Percentiles rank a stretch among this genome's conserved stretches.
These are phyloP conservation scores for Sanguinoderma infundibulare DNA, from an alignment of 1,284 basidiomycete genomes.

Conservation along the genomic window DNA sequence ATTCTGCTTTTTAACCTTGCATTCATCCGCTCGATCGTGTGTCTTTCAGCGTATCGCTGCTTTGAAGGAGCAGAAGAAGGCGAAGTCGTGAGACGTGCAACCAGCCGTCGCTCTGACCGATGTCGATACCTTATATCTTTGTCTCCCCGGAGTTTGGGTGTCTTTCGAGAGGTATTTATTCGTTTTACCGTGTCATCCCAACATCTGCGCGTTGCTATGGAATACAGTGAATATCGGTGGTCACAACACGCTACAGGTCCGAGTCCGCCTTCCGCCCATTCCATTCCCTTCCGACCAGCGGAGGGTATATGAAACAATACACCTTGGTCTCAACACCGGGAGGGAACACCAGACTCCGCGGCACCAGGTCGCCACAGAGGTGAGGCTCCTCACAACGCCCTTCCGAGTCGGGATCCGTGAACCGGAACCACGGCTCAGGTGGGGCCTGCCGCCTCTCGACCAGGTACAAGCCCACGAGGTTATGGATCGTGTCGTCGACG, in stretches of 20 bases:
- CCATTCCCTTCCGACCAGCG: not conserved
- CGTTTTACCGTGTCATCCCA: not conserved
- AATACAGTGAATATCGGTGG: not conserved
- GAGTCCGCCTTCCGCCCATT: not conserved
- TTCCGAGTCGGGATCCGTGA: not conserved
- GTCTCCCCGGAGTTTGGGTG: not conserved
- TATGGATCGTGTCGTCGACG: not conserved
- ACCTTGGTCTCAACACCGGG: not conserved
- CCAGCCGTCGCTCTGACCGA: not conserved
- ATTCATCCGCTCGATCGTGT: not conserved
- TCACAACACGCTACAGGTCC: not conserved
- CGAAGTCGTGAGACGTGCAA: not conserved
- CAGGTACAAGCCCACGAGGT: not conserved
- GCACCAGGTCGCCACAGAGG: not conserved
- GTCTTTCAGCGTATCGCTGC: conserved; percentile 35
- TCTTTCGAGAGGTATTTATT: not conserved
- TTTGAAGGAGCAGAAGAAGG: conserved; percentile 38
- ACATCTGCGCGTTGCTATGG: not conserved
- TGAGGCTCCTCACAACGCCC: not conserved
- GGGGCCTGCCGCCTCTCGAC: not conserved
- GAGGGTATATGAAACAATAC: not conserved
- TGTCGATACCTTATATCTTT: not conserved
- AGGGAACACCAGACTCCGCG: not conserved
- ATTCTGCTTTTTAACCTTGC: not conserved
- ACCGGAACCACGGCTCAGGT: not conserved